Evolutionary conservation across 768 basidiomycete species (phyloP).

Genomic region (Mycena belliarum): DNA sequence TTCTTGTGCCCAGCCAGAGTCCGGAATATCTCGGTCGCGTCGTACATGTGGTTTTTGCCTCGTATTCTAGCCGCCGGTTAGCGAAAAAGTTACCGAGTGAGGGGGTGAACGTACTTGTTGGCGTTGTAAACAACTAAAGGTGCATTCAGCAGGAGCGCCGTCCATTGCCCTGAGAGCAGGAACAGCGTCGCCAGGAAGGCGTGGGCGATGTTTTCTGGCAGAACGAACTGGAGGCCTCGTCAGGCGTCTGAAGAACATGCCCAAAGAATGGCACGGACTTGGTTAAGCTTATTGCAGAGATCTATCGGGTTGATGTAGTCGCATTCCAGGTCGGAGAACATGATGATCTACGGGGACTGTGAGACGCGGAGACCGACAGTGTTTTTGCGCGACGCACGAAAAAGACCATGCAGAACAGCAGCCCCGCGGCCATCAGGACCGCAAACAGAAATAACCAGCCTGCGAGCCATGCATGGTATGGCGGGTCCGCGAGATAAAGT

Average conservation of each 20-base stretch:
- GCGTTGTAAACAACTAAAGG: slow-evolving; percentile 89
- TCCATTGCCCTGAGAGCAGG: slow-evolving; percentile 95
- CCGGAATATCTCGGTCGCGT: slow-evolving; percentile 98
- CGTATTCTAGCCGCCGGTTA: slow-evolving; percentile 61
- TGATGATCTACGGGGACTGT: slow-evolving; percentile 77
- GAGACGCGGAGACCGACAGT: neutral
- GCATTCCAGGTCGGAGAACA: slow-evolving; percentile 99
- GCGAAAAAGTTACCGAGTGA: neutral
- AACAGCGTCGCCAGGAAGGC: slow-evolving; percentile 89
- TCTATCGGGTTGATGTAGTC: slow-evolving; percentile 99
- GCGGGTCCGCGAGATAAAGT: neutral
- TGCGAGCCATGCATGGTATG: neutral
- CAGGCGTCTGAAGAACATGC: neutral
- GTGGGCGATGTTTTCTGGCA: slow-evolving; percentile 95
- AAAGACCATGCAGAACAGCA: slow-evolving; percentile 99
- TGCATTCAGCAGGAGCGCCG: slow-evolving; percentile 85
- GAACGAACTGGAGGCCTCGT: slow-evolving; percentile 72
- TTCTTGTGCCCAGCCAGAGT: slow-evolving; percentile 93
- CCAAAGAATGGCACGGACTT: slow-evolving; percentile 50
- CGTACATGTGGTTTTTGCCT: slow-evolving; percentile 96
- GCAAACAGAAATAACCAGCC: slow-evolving; percentile 86
- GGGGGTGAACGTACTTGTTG: slow-evolving; percentile 72
- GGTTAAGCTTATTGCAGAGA: slow-evolving; percentile 98
- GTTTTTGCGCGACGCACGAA: slow-evolving; percentile 66
- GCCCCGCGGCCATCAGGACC: slow-evolving; percentile 91